A percentile compares a stretch with the other conserved stretches of the same genome.
Conservation (phyloP, 768 basidiomycete genomes). For the Suillus discolor region DNA sequence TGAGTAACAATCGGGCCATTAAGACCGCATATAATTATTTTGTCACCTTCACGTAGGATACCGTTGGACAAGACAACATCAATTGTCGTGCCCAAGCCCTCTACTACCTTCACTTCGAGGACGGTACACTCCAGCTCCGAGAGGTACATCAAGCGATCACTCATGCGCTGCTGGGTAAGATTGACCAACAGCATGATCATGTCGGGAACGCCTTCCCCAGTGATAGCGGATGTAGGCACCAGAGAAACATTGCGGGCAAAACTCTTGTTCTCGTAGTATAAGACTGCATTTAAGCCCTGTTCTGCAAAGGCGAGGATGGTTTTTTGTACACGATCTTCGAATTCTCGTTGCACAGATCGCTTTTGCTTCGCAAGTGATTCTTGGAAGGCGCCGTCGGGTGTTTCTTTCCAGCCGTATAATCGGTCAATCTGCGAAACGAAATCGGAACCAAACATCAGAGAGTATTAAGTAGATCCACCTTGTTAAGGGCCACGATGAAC, state of each 20-base stretch:
- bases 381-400: conserved; percentile 89
- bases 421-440: conserved; percentile 79
- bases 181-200: conserved; percentile 99
- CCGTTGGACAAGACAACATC: conserved; percentile 97
- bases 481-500: conserved; percentile 98
- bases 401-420: conserved; percentile 93
- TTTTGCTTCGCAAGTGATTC: conserved; percentile 87
- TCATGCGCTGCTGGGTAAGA: conserved; percentile 97
- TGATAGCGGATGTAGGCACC: conserved; percentile 97
- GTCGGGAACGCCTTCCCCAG: conserved; percentile 97
- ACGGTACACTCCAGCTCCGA: conserved; percentile 98
- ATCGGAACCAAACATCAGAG: conserved; percentile 9
- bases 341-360: conserved; percentile 82
- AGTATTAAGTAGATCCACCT: conserved; percentile 46
- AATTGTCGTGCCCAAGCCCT: conserved; percentile 96
- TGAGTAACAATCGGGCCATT: conserved; percentile 98
- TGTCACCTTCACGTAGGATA: conserved; percentile 87
- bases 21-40: conserved; percentile 93
- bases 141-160: conserved; percentile 95
- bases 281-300: conserved; percentile 91
- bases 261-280: conserved; percentile 98
- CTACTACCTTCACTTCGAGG: conserved; percentile 97
- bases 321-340: conserved; percentile 83
- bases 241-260: conserved; percentile 93
- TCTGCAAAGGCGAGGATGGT: conserved; percentile 96